Evolutionary conservation across 2,329 filamentous ascomycete species (phyloP), one percentile per base, ranked within the genome.

Genomic region (Triangularia verruculosa): DNA sequence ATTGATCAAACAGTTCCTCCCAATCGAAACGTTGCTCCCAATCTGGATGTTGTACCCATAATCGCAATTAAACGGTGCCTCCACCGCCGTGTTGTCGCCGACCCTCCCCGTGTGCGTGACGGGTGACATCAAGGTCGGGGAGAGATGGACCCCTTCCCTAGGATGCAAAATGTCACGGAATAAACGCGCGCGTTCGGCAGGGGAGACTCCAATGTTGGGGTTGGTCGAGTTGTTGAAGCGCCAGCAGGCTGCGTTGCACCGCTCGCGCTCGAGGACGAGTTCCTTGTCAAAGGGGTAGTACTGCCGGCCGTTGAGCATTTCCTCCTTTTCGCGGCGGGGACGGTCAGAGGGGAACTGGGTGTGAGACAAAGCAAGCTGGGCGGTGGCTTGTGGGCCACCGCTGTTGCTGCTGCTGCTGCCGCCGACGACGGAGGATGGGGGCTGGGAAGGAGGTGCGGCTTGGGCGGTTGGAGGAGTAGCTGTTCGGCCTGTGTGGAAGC

Each of bases 41-140:
- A 99, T 90, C 56, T 85, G 85, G 70, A 98, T 90, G 75, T 99
- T 98, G 78, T 97, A 98, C 0, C 95, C 95, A 72, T 97, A 74
- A 72, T 97, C 93, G 74, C 94, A 97, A 55, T 84, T 88, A 75
- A 99, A 98, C 0, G 94, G 94, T 2, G 91, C 87, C 72, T 97
- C 92, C 25, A 99, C 90, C 51, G 89, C 82, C 4, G 91, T 89
- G 61, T 89, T 86, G 15, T 88, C 84, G n/a, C 92, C 92, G 4
- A 95, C 84, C 24, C 81, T 84, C 62, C 85, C 91, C 61, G 79
- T 73, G 69, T 84, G 82, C 47, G 81, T 82, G 61, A 84, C 74
- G 9, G 83, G 77, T 54, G 82, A 81, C 43, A 79, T 78, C 69
- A 83, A 77, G 5, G 80, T 80, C 2, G 84, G 83, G n/a, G 86